Percentiles rank a stretch among this genome's conserved stretches.
These are phyloP conservation scores for Acacia melanoxylon DNA, from an alignment of 306 rosid genomes.

Conservation along the genomic window DNA sequence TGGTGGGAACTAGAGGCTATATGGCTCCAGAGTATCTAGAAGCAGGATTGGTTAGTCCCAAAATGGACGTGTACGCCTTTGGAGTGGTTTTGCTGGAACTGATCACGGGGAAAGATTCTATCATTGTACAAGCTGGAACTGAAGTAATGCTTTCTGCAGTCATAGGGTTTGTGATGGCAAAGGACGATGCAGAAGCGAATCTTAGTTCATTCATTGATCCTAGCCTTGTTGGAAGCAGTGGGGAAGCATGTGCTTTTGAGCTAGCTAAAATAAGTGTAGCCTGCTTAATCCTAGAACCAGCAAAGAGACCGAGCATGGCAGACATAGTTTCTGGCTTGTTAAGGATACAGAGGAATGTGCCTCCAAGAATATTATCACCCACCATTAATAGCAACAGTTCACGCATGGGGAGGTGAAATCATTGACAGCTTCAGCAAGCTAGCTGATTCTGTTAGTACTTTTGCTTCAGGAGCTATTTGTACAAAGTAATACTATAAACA, in stretches of 20 bases:
- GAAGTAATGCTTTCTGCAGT: conserved; percentile 44
- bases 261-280: conserved; percentile 48
- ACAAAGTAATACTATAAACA: not conserved
- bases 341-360: conserved; percentile 28
- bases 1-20: conserved; percentile 37
- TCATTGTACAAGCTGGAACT: conserved; percentile 41
- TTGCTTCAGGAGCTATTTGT: not conserved
- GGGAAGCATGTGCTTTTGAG: conserved; percentile 34
- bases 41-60: conserved; percentile 43
- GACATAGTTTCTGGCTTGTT: conserved; percentile 44
- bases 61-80: conserved; percentile 66
- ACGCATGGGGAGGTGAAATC: conserved; percentile 30
- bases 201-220: conserved; percentile 47
- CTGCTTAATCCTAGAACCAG: conserved; percentile 50
- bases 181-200: conserved; percentile 38
- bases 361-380: conserved; percentile 15
- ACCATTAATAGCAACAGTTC: not conserved
- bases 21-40: conserved; percentile 55
- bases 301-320: conserved; percentile 39
- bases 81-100: conserved; percentile 67
- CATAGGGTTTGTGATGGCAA: conserved; percentile 29
- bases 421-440: not conserved
- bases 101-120: conserved; percentile 52
- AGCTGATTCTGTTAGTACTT: not conserved
- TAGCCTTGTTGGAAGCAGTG: conserved; percentile 31